Base-by-base conservation (phyloP, 345 rosid genomes). In the Salix arbutifolia region DNA sequence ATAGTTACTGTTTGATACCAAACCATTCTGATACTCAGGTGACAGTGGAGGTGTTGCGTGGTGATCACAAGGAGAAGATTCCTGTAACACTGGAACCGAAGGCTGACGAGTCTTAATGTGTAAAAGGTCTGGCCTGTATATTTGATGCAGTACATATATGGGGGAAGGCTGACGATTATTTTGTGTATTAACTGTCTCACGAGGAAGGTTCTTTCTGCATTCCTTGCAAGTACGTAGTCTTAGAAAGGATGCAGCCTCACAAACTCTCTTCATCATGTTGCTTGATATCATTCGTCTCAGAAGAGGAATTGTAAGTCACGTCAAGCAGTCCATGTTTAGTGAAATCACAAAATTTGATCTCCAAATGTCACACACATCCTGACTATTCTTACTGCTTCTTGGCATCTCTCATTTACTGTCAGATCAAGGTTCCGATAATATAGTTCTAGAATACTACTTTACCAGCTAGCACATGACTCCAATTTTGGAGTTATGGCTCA, bases 61-160 rank as follows among this genome's bases (percentile, higher is more conserved):
- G 98, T 5, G 97, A 95, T 82, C 99, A 88, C 71, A 91, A 93
- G 84, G 99, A 95, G 86, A 91, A 91, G 84, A 90, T 95, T 74
- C 87, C 97, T 1, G 94, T 95, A 64, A 74, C 56, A 66, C 98
- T 95, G 25, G 98, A 95, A 86, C 91, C 99, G 31, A 95, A 90
- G 82, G 83, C 92, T 7, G 97, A 92, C 19, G 94, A 92, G 79
- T 82, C 97, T 5, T 94, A 84, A 82, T 76, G 67, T 71, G 71
- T 53, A 19, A 42, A 61, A 42, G 80, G 65, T 70, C 70, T 16
- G 70, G 76, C 28, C 69, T 77, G 79, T 81, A 67, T 66, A 75
- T 40, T 44, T 26, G 35, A 62, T 76, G 33, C 46, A 30, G 65
- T 70, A 66, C 11, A 72, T 79, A 65, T 71, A 52, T 56, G 13